phyloP scores from a whole-genome alignment of 768 basidiomycete species.

The Brasilioporus rufonigricans region DNA sequence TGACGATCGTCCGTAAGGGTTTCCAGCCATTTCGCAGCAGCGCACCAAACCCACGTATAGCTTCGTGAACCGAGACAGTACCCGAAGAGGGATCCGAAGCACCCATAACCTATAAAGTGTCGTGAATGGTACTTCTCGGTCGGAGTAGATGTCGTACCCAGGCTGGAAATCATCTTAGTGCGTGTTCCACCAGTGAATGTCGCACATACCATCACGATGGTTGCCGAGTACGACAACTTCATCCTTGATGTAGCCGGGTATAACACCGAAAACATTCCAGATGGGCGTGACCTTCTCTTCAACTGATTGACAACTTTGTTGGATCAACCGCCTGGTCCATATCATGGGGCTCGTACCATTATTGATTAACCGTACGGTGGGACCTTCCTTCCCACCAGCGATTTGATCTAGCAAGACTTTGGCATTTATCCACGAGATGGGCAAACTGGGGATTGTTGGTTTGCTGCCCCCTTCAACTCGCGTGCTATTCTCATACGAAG shows the following conservation, averaged over 20 bases:
- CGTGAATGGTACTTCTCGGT: not conserved
- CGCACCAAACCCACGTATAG: conserved; percentile 52
- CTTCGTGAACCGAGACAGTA: conserved; percentile 54
- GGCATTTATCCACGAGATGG: conserved; percentile 87
- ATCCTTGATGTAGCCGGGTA: conserved; percentile 80
- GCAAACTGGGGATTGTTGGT: conserved; percentile 81
- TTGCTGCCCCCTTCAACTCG: conserved; percentile 60
- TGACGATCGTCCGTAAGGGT: conserved; percentile 66
- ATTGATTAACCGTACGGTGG: conserved; percentile 51
- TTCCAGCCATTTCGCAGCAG: conserved; percentile 60
- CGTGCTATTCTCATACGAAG: conserved; percentile 80
- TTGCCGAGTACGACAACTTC: conserved; percentile 87
- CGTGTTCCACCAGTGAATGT: not conserved
- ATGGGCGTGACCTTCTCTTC: conserved; percentile 83
- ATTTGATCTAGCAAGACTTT: conserved; percentile 54
- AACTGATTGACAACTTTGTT: conserved; percentile 40
- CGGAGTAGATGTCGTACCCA: conserved; percentile 16
- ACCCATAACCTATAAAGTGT: conserved; percentile 41
- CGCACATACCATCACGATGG: conserved; percentile 77
- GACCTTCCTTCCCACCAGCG: conserved; percentile 35
- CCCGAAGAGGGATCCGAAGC: conserved; percentile 57
- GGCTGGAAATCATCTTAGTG: conserved; percentile 18
- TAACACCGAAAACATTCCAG: conserved; percentile 85
- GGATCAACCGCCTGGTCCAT: not conserved
- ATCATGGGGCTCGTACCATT: conserved; percentile 38